These are phyloP conservation scores for Naganishia kalamii DNA, from an alignment of 768 basidiomycete species.

Conservation along the genomic window DNA sequence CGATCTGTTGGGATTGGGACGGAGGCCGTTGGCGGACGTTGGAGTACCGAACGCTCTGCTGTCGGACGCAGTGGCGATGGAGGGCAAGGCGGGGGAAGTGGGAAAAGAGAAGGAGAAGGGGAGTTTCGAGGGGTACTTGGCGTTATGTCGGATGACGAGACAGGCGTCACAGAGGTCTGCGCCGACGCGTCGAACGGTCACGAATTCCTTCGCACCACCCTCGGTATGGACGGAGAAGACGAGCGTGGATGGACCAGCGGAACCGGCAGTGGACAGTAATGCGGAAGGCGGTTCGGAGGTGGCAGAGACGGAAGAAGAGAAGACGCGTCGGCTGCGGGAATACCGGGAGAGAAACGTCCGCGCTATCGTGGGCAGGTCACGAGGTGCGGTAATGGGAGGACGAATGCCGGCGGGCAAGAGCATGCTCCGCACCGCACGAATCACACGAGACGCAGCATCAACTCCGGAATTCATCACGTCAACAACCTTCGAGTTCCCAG, in stretches of 20 bases:
- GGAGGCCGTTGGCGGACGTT: background rate
- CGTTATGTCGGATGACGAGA: background rate
- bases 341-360: background rate
- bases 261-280: background rate
- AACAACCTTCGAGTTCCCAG: background rate
- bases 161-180: background rate
- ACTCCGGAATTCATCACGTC: too few species aligned
- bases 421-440: background rate
- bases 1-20: background rate
- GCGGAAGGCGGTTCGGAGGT: background rate
- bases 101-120: background rate
- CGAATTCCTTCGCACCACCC: too few species aligned
- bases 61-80: too few species aligned
- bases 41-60: background rate
- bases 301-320: background rate
- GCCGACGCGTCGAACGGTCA: too few species aligned
- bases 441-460: too few species aligned
- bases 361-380: background rate
- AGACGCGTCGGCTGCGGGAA: background rate
- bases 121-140: background rate
- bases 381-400: background rate
- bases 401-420: background rate
- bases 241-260: too few species aligned
- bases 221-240: too few species aligned
- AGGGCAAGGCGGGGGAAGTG: too few species aligned